Evolutionary conservation across 257 asterid species (phyloP).

Genomic region (Fraxinus anomala): DNA sequence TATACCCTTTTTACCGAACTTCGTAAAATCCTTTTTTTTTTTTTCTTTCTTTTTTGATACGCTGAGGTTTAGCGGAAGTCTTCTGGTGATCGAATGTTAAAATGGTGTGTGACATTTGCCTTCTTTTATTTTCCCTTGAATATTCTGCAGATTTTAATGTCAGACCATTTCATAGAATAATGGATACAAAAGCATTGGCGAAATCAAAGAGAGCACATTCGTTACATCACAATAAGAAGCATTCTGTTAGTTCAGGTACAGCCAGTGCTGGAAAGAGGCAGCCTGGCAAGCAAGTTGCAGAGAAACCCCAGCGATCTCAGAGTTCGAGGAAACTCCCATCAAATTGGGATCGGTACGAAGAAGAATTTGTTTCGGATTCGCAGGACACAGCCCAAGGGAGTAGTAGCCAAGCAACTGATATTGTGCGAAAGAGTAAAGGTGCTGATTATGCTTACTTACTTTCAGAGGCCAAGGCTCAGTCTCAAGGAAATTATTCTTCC

Average conservation of each 20-base stretch:
- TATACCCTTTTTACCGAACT: not conserved
- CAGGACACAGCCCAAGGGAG: not conserved
- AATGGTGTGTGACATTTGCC: not conserved
- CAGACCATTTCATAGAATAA: conserved; percentile 8
- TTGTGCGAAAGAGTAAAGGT: conserved; percentile 1
- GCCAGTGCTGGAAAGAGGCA: conserved; percentile 1
- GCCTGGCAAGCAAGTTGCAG: not conserved
- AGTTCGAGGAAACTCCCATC: not conserved
- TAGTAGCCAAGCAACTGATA: not conserved
- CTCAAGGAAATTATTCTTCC: not conserved
- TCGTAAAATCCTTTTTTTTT: not conserved
- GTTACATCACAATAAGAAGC: not conserved
- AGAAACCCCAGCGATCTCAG: not conserved
- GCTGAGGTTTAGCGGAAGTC: conserved; percentile 3
- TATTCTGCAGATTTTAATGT: conserved; percentile 24
- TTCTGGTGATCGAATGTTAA: not conserved
- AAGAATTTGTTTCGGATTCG: not conserved
- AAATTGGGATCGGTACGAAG: not conserved
- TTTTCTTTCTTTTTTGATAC: not conserved
- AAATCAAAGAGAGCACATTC: conserved; percentile 86
- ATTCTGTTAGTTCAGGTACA: not conserved
- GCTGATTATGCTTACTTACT: not conserved
- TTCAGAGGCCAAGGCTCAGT: conserved; percentile 5
- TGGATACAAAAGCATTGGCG: conserved; percentile 92
- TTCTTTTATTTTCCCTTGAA: not conserved